Evolutionary conservation across 1,139 yeast species (phyloP), one percentile per base, ranked within the genome.

Genomic region (Arxiozyma telluris): DNA sequence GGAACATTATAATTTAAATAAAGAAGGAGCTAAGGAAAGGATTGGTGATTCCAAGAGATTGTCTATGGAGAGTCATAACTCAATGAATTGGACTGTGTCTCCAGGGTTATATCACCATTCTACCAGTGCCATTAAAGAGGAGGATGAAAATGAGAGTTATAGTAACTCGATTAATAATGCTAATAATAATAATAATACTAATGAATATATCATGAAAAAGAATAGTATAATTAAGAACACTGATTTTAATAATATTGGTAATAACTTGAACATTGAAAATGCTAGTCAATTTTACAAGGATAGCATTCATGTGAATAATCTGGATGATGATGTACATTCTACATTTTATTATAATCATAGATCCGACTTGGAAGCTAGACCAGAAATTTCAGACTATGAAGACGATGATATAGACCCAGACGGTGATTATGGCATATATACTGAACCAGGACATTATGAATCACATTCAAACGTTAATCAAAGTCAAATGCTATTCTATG

Each of bases 311-410:
- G 8, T 34, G 39, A 34, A 34, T 34, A 34, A 34, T 15, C 3
- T 34, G 2, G 64, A 62, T 15, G 67, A 65, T 44, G 71, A 67
- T 56, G 56, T 58, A 17, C 67, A 59, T 23, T 67, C 71, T 0
- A 65, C 65, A 68, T 67, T 67, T 53, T 67, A 66, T 57, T 67
- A 66, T 55, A 65, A 59, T 44, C 64, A 63, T 51, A 55, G 62
- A 25, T 57, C 61, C 20, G 65, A 65, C 52, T 52, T 64, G 47
- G 70, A 64, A 51, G 64, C 64, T 3, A 55, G 67, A 3, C 67
- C 68, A 3, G 64, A 60, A 43, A 64, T 66, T 20, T 64, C 70
- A 3, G 69, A 65, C 49, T 66, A 64, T 52, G 70, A 63, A 39
- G 65, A 58, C 48, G 63, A 60, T 42, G 59, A 58, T 44, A 54